Evolutionary conservation across 1,284 basidiomycete species (phyloP).

Genomic region (Heterobasidion annosum): DNA sequence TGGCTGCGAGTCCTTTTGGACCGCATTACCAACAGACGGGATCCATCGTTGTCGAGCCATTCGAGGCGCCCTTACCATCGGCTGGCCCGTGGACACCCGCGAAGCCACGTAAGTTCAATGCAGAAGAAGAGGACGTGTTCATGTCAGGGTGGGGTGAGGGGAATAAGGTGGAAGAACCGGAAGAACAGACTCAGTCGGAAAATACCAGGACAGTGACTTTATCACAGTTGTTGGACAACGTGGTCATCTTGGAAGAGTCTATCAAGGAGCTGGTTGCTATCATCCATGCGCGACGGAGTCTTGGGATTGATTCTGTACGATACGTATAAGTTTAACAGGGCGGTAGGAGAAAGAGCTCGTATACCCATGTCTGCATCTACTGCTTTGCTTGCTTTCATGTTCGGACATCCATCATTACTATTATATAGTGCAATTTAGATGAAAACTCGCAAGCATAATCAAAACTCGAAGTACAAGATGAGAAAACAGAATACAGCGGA

Average conservation of each 20-base stretch:
- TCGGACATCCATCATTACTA: neutral
- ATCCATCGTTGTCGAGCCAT: constrained; percentile 66
- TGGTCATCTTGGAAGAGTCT: constrained; percentile 91
- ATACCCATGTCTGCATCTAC: constrained; percentile 6
- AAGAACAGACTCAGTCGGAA: constrained; percentile 23
- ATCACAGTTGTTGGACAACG: constrained; percentile 86
- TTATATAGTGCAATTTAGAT: neutral
- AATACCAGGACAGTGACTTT: constrained; percentile 50
- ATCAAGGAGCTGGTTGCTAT: constrained; percentile 91
- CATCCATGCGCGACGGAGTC: constrained; percentile 74
- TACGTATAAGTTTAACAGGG: constrained; percentile 42
- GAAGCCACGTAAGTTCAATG: constrained; percentile 38
- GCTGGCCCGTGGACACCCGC: constrained; percentile 56
- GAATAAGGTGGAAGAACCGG: constrained; percentile 1
- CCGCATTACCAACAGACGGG: constrained; percentile 79
- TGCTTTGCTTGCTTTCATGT: neutral
- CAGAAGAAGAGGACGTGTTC: constrained; percentile 63
- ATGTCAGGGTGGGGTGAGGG: constrained; percentile 48
- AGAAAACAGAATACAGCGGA: neutral
- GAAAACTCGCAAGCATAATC: neutral
- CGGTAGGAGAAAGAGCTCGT: neutral
- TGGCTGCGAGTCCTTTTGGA: constrained; percentile 75
- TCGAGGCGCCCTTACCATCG: constrained; percentile 49
- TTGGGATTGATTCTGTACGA: constrained; percentile 80
- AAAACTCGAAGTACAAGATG: neutral